These are phyloP conservation scores for Apiospora koreana DNA, from an alignment of 2,329 filamentous ascomycete genomes.

Conservation along the genomic window DNA sequence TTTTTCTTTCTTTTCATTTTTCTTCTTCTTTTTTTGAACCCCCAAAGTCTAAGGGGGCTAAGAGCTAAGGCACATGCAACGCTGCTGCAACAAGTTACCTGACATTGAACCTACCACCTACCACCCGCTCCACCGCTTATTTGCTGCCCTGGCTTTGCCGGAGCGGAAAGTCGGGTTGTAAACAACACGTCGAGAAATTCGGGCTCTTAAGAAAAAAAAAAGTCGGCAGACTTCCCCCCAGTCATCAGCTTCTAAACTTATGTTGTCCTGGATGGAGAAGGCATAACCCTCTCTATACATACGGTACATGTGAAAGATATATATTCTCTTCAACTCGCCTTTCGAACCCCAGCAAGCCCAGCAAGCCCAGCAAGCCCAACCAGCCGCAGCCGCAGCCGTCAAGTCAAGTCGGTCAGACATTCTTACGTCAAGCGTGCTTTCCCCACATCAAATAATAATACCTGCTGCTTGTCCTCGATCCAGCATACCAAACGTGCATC, in stretches of 20 bases:
- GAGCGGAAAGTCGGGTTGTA: not conserved
- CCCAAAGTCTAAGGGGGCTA: not conserved
- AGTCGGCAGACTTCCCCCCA: not conserved
- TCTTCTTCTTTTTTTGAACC: too few species aligned
- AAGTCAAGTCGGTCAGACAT: not conserved
- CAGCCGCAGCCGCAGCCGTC: not conserved
- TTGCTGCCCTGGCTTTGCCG: not conserved
- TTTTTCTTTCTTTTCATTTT: too few species aligned
- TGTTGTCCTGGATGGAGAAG: not conserved
- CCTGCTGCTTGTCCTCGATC: not conserved
- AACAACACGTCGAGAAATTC: constrained; percentile 4
- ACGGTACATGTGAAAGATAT: not conserved
- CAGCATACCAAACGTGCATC: not conserved
- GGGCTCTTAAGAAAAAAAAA: not conserved
- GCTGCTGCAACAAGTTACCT: not conserved
- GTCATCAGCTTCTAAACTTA: not conserved
- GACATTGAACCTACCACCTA: not conserved
- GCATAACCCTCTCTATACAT: not conserved
- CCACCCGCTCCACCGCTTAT: not conserved
- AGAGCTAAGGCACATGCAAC: not conserved
- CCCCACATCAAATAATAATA: not conserved
- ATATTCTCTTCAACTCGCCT: not conserved
- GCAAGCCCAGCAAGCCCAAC: too few species aligned
- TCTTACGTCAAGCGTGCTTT: constrained; percentile 7
- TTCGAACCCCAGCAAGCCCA: not conserved